Conservation (phyloP, 1,284 basidiomycete genomes). For the Tilletia walkeri region DNA sequence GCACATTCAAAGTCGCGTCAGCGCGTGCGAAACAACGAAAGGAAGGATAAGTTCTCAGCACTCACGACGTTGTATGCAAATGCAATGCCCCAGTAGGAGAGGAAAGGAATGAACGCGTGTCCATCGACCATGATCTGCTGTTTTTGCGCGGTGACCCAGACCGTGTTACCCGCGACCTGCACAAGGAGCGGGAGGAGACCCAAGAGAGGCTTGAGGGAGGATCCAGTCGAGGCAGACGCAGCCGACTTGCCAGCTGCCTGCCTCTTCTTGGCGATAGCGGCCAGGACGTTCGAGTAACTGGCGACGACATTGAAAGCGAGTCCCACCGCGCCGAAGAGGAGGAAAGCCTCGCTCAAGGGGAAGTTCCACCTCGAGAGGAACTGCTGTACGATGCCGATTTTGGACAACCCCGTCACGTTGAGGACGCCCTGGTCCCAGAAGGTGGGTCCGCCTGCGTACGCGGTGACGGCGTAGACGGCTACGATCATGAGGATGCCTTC, state of each 20-base stretch:
- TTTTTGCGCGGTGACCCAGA: constrained; percentile 67
- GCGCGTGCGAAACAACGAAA: too few species aligned
- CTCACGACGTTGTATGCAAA: constrained; percentile 67
- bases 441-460: constrained; percentile 56
- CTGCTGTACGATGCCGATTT: constrained; percentile 54
- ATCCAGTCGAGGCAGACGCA: constrained; percentile 69
- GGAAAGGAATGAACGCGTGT: constrained; percentile 73
- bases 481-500: constrained; percentile 91
- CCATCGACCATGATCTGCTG: constrained; percentile 37
- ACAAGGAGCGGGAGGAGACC: constrained; percentile 77
- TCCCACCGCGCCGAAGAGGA: constrained; percentile 74
- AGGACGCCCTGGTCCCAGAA: constrained; percentile 81
- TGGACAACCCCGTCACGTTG: constrained; percentile 65
- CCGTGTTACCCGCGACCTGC: constrained; percentile 69
- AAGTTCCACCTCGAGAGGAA: constrained; percentile 59
- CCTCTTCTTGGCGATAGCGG: constrained; percentile 28
- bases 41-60: background rate
- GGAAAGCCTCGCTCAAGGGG: constrained; percentile 80
- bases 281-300: constrained; percentile 54
- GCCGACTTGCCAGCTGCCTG: constrained; percentile 56
- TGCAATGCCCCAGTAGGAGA: constrained; percentile 83
- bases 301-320: constrained; percentile 77
- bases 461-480: constrained; percentile 74
- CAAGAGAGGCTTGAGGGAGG: constrained; percentile 65
- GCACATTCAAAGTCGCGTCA: background rate